Conservation (phyloP, 805 yeast genomes). For the Starmerella stellata region DNA sequence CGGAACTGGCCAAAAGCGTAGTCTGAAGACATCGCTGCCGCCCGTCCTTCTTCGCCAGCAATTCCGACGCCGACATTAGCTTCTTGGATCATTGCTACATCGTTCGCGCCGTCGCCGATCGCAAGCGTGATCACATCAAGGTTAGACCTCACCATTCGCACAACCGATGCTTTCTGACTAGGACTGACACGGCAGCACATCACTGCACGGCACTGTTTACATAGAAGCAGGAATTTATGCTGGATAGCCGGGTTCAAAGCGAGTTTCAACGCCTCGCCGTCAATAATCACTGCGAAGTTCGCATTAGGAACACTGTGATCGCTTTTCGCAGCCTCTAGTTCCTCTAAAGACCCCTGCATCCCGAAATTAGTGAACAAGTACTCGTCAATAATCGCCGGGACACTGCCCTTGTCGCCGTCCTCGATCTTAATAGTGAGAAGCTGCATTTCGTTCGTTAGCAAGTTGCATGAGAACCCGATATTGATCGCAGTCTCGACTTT, state of each 20-base stretch:
- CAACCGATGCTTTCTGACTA: constrained; percentile 65
- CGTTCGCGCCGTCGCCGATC: constrained; percentile 76
- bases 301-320: constrained; percentile 51
- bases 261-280: constrained; percentile 47
- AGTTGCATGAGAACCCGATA: constrained; percentile 67
- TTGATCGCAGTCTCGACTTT: constrained; percentile 77
- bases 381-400: constrained; percentile 26
- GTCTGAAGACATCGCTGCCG: constrained; percentile 75
- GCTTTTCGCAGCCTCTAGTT: constrained; percentile 33
- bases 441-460: constrained; percentile 54
- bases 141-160: constrained; percentile 44
- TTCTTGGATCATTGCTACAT: constrained; percentile 76
- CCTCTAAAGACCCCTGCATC: constrained; percentile 29
- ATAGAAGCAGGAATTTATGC: constrained; percentile 45
- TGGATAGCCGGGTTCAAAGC: constrained; percentile 31
- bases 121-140: constrained; percentile 63
- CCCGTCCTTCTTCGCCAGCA: constrained; percentile 77
- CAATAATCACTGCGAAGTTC: constrained; percentile 46
- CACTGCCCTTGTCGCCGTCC: constrained; percentile 19
- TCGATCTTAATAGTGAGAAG: constrained; percentile 35
- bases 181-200: constrained; percentile 76
- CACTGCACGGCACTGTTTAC: constrained; percentile 63
- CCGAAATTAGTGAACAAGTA: constrained; percentile 37
- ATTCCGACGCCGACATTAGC: constrained; percentile 75
- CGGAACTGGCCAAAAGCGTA: constrained; percentile 70